Percentiles rank a stretch among this genome's conserved stretches.
Evolutionary conservation across 1,139 yeast genomes (phyloP).

Genomic region (Debaryomycetaceae sp.): DNA sequence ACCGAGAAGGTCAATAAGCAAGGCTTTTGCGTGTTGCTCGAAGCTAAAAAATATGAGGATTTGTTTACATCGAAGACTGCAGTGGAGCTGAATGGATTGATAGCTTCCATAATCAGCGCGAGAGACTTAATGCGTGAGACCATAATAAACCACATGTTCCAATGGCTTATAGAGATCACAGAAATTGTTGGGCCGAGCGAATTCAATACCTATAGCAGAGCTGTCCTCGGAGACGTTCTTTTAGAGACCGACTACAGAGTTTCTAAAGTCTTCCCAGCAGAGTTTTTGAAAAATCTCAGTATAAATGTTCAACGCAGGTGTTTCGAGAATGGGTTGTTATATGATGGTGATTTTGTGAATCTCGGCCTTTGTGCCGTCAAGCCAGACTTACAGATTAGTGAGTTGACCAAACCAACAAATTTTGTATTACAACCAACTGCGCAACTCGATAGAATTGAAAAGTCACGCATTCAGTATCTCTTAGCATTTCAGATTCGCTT

Average conservation of each 20-base stretch:
- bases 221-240: slow-evolving; percentile 23
- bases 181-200: slow-evolving; percentile 21
- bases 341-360: slow-evolving; percentile 24
- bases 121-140: slow-evolving; percentile 49
- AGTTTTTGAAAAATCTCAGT: slow-evolving; percentile 9
- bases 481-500: slow-evolving; percentile 56
- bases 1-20: slow-evolving; percentile 32
- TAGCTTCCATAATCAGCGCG: slow-evolving; percentile 51
- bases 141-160: slow-evolving; percentile 37
- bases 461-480: slow-evolving; percentile 51
- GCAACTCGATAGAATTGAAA: slow-evolving; percentile 10
- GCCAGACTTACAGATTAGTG: slow-evolving; percentile 8
- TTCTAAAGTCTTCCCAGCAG: slow-evolving; percentile 23
- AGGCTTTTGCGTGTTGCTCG: slow-evolving; percentile 29
- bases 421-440: slow-evolving; percentile 10
- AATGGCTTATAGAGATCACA: slow-evolving; percentile 49
- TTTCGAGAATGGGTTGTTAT: slow-evolving; percentile 30
- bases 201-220: slow-evolving; percentile 23
- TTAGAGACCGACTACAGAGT: slow-evolving; percentile 26
- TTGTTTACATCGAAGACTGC: slow-evolving; percentile 23
- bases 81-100: slow-evolving; percentile 49
- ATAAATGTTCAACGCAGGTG: slow-evolving; percentile 17
- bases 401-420: slow-evolving; percentile 12
- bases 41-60: slow-evolving; percentile 14
- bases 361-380: slow-evolving; percentile 12